phyloP scores from a whole-genome alignment of 148 eudicot species.

The Limonium bicolor region DNA sequence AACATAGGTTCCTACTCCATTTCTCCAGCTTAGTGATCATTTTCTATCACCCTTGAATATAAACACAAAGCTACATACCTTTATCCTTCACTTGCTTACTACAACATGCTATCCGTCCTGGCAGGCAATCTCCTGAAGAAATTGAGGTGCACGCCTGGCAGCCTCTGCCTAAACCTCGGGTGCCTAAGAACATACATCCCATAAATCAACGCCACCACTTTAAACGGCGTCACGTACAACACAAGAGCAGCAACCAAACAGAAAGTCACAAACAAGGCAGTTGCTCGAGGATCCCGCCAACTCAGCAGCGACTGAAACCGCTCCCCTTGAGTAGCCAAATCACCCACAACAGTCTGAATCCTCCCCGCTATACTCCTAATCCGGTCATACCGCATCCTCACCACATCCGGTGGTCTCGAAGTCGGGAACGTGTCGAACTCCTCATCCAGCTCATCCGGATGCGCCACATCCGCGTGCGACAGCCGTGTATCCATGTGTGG shows the following conservation, averaged over 20 bases:
- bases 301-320: constrained; percentile 7
- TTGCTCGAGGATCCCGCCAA: constrained; percentile 6
- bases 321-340: constrained; percentile 9
- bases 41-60: no score
- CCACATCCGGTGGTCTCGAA: not conserved
- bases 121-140: constrained; percentile 10
- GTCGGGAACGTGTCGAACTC: constrained; percentile 19
- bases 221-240: constrained; percentile 7
- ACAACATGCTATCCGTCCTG: constrained; percentile 8
- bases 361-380: constrained; percentile 5
- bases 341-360: constrained; percentile 6
- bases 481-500: constrained; percentile 11
- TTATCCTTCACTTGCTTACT: no score
- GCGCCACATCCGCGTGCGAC: constrained; percentile 6
- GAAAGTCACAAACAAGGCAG: not conserved
- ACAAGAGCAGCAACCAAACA: constrained; percentile 2
- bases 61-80: no score
- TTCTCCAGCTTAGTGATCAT: no score
- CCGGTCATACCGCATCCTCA: constrained; percentile 14
- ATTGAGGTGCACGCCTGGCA: constrained; percentile 4
- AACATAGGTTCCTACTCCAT: no score
- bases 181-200: constrained; percentile 8
- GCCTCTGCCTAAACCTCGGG: constrained; percentile 4
- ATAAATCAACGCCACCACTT: not conserved
- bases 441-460: constrained; percentile 14